These are phyloP conservation scores for Talaromyces ruber DNA, from an alignment of 495 filamentous ascomycete species.

Conservation along the genomic window DNA sequence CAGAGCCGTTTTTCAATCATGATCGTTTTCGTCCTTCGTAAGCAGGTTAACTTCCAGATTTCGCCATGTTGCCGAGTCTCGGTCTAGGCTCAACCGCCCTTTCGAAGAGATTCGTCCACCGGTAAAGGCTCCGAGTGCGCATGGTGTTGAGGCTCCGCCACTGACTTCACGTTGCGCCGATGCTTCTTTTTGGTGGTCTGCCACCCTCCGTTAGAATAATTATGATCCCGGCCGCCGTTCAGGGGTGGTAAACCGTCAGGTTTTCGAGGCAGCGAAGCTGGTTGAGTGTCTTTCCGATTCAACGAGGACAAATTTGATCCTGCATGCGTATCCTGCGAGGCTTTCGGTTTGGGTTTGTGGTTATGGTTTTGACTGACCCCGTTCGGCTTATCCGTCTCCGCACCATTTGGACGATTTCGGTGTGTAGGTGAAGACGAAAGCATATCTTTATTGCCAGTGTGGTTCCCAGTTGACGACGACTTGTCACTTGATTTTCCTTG, in stretches of 20 bases:
- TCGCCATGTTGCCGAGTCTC: not conserved
- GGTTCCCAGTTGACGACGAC: not conserved
- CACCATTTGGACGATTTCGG: conserved; percentile 25
- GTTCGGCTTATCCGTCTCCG: conserved; percentile 30
- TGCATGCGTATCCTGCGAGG: conserved; percentile 22
- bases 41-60: not conserved
- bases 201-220: conserved; percentile 31
- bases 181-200: conserved; percentile 43
- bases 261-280: conserved; percentile 23
- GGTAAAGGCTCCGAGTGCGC: conserved; percentile 31
- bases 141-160: conserved; percentile 20
- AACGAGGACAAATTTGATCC: conserved; percentile 12
- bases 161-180: conserved; percentile 30
- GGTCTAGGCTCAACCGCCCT: conserved; percentile 31
- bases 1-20: not conserved
- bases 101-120: conserved; percentile 40
- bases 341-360: conserved; percentile 26
- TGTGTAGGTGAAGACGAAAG: conserved; percentile 21
- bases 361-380: conserved; percentile 21
- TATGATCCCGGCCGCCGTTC: conserved; percentile 15
- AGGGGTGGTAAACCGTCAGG: conserved; percentile 17
- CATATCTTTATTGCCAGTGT: conserved; percentile 8
- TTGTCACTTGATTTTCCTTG: conserved; percentile 23
- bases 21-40: not conserved
- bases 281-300: conserved; percentile 24